A percentile compares a stretch with the other conserved stretches of the same genome.
Conservation (phyloP, 2,329 filamentous ascomycete species). For the Ophiostoma sp. region DNA sequence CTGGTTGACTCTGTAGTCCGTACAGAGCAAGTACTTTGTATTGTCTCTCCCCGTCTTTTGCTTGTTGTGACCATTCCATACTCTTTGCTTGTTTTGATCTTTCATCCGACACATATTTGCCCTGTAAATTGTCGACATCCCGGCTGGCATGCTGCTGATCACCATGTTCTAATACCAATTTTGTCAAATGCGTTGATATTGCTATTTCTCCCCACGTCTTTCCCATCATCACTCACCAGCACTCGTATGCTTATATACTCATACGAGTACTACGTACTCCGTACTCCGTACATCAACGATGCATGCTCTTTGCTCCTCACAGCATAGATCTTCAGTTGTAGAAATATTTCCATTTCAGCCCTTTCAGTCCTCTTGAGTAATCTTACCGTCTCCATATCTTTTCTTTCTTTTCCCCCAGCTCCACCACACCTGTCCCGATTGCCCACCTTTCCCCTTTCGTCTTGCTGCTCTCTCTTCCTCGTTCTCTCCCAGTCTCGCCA, state of each 20-base stretch:
- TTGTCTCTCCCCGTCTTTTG: no score
- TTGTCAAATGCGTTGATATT: neutral
- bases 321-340: no score
- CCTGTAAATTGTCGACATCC: neutral
- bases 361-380: neutral
- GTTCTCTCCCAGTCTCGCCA: neutral
- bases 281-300: neutral
- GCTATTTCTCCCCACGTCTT: neutral
- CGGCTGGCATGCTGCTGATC: neutral
- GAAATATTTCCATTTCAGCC: neutral
- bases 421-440: slow-evolving; percentile 8
- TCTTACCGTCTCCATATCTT: slow-evolving; percentile 7
- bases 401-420: neutral
- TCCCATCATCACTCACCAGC: neutral
- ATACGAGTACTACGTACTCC: neutral
- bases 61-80: neutral
- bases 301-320: neutral
- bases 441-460: neutral
- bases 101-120: neutral
- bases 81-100: neutral
- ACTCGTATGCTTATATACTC: neutral
- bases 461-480: neutral
- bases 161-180: neutral
- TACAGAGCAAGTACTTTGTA: no score
- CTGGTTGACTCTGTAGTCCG: no score